These are phyloP conservation scores for Podila epicladia DNA, from an alignment of 192 early-diverging fungal species.

Conservation along the genomic window DNA sequence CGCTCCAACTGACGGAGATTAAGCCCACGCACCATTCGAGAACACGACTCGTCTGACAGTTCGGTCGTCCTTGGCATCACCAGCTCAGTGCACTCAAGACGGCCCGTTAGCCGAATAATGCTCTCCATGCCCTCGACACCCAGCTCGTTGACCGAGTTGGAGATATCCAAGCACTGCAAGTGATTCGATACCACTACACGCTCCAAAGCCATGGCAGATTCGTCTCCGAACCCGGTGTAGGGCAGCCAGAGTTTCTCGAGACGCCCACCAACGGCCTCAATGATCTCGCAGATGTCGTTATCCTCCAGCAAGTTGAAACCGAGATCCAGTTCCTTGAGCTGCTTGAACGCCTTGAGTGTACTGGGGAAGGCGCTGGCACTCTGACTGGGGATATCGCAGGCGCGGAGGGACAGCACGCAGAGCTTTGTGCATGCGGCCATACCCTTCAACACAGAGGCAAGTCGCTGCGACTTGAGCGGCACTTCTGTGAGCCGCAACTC, in stretches of 20 bases:
- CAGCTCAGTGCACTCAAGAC: conserved; percentile 20
- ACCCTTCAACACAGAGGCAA: conserved; percentile 14
- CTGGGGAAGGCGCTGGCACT: not conserved
- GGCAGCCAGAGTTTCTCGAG: conserved; percentile 21
- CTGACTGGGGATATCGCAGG: conserved; percentile 16
- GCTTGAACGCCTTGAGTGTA: not conserved
- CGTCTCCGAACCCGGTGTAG: conserved; percentile 31
- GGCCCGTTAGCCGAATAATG: conserved; percentile 13
- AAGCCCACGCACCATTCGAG: conserved; percentile 8
- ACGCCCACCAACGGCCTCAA: conserved; percentile 19
- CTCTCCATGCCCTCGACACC: conserved; percentile 19
- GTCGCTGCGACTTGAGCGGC: conserved; percentile 4
- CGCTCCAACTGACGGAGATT: conserved; percentile 9
- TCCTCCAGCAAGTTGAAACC: conserved; percentile 27
- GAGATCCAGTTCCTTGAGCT: conserved; percentile 24
- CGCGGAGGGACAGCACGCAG: conserved; percentile 9
- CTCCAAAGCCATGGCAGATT: conserved; percentile 33
- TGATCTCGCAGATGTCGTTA: conserved; percentile 15
- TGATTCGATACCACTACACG: conserved; percentile 5
- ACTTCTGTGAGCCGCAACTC: conserved; percentile 21
- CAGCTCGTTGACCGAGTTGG: conserved; percentile 12
- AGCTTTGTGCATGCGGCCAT: conserved; percentile 8
- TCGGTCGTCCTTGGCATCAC: conserved; percentile 14
- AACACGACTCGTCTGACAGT: conserved; percentile 14
- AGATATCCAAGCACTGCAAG: conserved; percentile 26